Evolutionary conservation across 768 basidiomycete genomes (phyloP).

Genomic region (Boletus eberwhitei): DNA sequence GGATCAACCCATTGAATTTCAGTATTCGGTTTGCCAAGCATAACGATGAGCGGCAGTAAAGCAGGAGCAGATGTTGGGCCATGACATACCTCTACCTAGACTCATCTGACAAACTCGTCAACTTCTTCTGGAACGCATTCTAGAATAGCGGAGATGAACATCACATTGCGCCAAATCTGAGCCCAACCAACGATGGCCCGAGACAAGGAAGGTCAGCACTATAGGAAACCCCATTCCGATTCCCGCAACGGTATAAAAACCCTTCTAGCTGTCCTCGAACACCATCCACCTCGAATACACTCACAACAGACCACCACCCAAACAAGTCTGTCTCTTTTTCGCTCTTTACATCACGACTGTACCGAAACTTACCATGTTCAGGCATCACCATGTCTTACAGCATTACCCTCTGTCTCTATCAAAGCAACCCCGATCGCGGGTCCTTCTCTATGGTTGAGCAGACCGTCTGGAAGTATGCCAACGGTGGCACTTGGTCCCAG

Average conservation of each 20-base stretch:
- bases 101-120: no score
- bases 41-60: neutral
- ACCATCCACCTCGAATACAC: neutral
- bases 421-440: conserved; percentile 3
- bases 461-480: conserved; percentile 5
- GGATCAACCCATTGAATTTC: neutral
- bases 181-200: neutral
- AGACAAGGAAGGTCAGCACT: neutral
- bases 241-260: neutral
- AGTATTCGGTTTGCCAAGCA: neutral
- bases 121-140: neutral
- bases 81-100: neutral
- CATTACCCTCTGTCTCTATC: neutral
- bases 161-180: neutral
- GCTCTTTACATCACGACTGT: neutral
- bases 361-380: neutral
- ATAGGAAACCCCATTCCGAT: neutral
- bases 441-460: neutral
- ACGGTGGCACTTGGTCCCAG: conserved; percentile 30
- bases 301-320: neutral
- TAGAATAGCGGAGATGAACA: neutral
- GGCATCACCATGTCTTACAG: conserved; percentile 9
- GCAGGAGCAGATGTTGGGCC: conserved; percentile 12
- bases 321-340: conserved; percentile 2
- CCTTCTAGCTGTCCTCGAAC: neutral